Conservation (phyloP, 257 asterid genomes). For the Fraxinus quadrangulata region DNA sequence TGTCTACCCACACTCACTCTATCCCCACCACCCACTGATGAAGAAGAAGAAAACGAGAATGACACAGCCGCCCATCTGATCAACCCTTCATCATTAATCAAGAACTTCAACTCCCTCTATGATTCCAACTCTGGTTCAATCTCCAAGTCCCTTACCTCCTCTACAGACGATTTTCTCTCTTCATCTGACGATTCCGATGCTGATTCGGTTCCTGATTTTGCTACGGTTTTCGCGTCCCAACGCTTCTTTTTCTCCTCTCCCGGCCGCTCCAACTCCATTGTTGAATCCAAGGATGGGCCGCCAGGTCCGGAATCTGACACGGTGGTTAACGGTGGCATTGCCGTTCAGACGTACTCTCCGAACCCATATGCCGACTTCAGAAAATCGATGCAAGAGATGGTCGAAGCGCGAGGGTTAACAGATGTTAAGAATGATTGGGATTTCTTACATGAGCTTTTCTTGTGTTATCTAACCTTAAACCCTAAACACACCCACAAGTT, state of each 20-base stretch:
- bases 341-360: conserved; percentile 62
- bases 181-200: conserved; percentile 39
- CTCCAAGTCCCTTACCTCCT: background rate
- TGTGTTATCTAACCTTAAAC: conserved; percentile 62
- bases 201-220: conserved; percentile 53
- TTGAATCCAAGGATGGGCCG: conserved; percentile 29
- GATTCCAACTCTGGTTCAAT: conserved; percentile 26
- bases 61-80: background rate
- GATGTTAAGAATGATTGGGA: conserved; percentile 54
- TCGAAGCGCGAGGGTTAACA: conserved; percentile 46
- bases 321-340: conserved; percentile 55
- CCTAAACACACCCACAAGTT: conserved; percentile 71
- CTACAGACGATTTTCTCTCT: background rate
- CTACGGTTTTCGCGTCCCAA: conserved; percentile 67
- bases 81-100: conserved; percentile 30
- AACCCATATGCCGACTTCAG: conserved; percentile 71
- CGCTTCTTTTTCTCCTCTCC: conserved; percentile 87
- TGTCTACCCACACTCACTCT: conserved; percentile 55
- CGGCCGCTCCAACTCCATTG: conserved; percentile 72
- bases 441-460: conserved; percentile 64
- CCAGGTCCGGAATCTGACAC: conserved; percentile 3
- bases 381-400: conserved; percentile 81
- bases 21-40: conserved; percentile 33
- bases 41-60: conserved; percentile 22
- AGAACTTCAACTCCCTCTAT: conserved; percentile 57